A percentile compares a stretch with the other conserved stretches of the same genome.
These are phyloP conservation scores for Drechslerella stenobrocha DNA, from an alignment of 2,329 filamentous ascomycete species.

Conservation along the genomic window DNA sequence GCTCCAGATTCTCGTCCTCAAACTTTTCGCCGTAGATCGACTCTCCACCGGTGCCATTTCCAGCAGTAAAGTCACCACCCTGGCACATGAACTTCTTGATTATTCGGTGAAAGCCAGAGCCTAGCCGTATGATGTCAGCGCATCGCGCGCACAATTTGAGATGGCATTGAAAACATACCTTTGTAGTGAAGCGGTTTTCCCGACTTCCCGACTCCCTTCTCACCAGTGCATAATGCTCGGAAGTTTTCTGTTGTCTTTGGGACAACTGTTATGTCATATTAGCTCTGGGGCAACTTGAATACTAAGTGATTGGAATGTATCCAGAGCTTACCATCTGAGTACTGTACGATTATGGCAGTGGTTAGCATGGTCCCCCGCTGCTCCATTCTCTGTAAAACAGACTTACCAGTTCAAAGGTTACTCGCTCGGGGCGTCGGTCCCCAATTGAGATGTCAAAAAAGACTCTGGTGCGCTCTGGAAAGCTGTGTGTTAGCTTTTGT, in stretches of 20 bases:
- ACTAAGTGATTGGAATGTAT: neutral
- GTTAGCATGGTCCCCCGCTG: conserved; percentile 4
- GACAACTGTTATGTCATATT: conserved; percentile 71
- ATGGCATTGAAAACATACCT: conserved; percentile 56
- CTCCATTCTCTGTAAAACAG: conserved; percentile 26
- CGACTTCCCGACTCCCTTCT: conserved; percentile 79
- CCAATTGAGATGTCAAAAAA: conserved; percentile 92
- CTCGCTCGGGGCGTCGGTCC: conserved; percentile 70
- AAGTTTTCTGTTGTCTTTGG: conserved; percentile 98
- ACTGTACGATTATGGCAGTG: conserved; percentile 54
- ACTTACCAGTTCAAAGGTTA: conserved; percentile 80
- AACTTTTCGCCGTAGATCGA: conserved; percentile 90
- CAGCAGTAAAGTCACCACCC: conserved; percentile 73
- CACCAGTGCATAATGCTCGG: conserved; percentile 88
- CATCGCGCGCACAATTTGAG: conserved; percentile 53
- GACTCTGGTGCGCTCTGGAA: conserved; percentile 63
- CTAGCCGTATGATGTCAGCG: conserved; percentile 87
- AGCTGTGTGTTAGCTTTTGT: conserved; percentile 6
- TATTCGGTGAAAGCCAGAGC: conserved; percentile 93
- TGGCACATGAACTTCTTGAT: conserved; percentile 99
- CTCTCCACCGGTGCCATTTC: conserved; percentile 86
- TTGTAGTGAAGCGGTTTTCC: conserved; percentile 93
- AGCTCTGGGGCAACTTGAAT: conserved; percentile 28
- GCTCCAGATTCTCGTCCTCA: conserved; percentile 84
- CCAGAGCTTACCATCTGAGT: conserved; percentile 58